Base-by-base conservation (phyloP, 306 rosid species). In the Abrus pulchellus region DNA sequence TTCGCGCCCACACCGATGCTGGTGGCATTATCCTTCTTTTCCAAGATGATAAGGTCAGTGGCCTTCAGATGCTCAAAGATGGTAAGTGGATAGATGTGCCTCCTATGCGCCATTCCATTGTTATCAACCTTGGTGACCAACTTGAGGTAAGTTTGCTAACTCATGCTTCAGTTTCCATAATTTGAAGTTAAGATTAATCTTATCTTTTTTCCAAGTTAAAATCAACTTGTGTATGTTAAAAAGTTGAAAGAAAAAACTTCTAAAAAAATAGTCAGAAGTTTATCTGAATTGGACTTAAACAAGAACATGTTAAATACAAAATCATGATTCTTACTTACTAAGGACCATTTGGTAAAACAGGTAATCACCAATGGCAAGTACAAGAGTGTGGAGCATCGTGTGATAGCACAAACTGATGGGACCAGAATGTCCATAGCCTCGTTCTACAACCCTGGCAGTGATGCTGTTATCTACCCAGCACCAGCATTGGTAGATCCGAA, bases 341-440 rank as follows among this genome's bases (percentile, higher is more conserved):
- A 20, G 20, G 20, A 20, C 20, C 20, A 20, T 20, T 20, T 47
- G 8, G 11, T 34, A 28, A 75, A 75, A 20, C 82, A 92, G 94
- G 97, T 92, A 12, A 94, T 94, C 28, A 90, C 97, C 2, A 94
- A 94, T 84, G 99, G 99, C 0, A 92, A 86, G 66, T 94, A 94
- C 88, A 94, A 90, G 87, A 94, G 99, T 73, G 97, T 92, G 86
- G 86, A 86, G 55, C 99, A 94, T 82, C 85, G 99, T 52, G 99
- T 92, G 86, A 60, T 92, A 44, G 89, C 99, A 48, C 99, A 94
- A 45, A 87, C 88, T 1, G 76, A 87, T 68, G 97, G 99, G 1
- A 88, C 85, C 5, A 83, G 99, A 54, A 92, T 94, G 99, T 94
- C 99, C 1, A 72, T 94, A 64, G 99, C 99, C 38, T 94, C 99